These are phyloP conservation scores for Xerocomellus intermedius DNA, from an alignment of 768 basidiomycete species.

Conservation along the genomic window DNA sequence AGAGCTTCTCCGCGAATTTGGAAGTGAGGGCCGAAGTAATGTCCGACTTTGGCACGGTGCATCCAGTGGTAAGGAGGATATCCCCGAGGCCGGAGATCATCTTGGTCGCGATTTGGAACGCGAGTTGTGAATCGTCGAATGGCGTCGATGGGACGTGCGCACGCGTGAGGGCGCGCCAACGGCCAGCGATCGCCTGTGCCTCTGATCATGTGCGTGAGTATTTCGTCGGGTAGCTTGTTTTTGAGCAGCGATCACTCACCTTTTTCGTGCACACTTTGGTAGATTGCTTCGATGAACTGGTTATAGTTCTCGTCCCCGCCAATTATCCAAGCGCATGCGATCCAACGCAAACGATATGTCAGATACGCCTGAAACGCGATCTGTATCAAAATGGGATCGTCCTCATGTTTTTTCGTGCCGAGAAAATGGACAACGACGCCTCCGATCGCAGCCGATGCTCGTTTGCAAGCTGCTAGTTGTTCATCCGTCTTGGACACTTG, in stretches of 20 bases:
- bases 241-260: conserved; percentile 27
- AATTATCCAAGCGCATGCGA: conserved; percentile 29
- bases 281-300: conserved; percentile 29
- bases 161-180: conserved; percentile 45
- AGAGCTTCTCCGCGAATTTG: conserved; percentile 45
- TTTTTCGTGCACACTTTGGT: conserved; percentile 34
- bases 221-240: neutral
- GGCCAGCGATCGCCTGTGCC: conserved; percentile 42
- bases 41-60: conserved; percentile 18
- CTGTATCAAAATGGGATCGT: conserved; percentile 37
- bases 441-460: conserved; percentile 22
- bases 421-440: conserved; percentile 26
- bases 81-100: conserved; percentile 28
- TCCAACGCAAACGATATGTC: conserved; percentile 27
- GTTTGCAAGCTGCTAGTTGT: conserved; percentile 24
- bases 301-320: conserved; percentile 26
- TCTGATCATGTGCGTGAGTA: conserved; percentile 28
- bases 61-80: conserved; percentile 31
- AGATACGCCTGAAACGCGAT: conserved; percentile 36
- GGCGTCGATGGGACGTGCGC: conserved; percentile 26
- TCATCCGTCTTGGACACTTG: conserved; percentile 17
- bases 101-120: conserved; percentile 23
- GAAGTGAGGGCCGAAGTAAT: conserved; percentile 40
- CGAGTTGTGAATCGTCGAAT: conserved; percentile 23
- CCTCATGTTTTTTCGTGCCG: conserved; percentile 27